Evolutionary conservation across 83 land plant genomes (phyloP).

Genomic region (Thuja plicata): DNA sequence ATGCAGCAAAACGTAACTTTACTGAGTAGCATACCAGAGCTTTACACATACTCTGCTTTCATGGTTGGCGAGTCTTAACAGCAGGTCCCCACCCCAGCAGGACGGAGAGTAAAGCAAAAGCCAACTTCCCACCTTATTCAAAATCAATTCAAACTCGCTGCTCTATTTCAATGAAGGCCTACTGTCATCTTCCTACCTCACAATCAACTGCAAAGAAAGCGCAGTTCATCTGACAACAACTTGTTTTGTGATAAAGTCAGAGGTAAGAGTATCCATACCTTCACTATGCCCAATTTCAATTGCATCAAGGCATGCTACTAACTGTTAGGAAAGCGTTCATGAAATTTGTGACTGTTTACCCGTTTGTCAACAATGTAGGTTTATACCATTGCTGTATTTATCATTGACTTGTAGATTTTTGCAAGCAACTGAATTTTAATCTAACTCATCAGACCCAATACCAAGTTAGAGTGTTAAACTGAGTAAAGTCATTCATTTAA

Average conservation of each 20-base stretch:
- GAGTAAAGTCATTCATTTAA: neutral
- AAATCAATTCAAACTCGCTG: neutral
- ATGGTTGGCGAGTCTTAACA: neutral
- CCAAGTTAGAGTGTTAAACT: neutral
- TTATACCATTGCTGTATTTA: neutral
- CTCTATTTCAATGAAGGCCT: neutral
- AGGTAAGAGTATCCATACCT: neutral
- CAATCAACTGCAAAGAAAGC: neutral
- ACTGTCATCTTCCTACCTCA: neutral
- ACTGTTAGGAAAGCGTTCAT: neutral
- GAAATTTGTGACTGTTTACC: neutral
- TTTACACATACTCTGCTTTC: neutral
- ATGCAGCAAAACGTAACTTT: neutral
- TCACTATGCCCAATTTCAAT: neutral
- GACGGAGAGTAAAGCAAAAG: neutral
- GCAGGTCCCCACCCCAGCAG: neutral
- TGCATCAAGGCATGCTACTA: neutral
- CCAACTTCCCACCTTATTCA: neutral
- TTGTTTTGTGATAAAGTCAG: neutral
- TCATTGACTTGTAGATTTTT: neutral
- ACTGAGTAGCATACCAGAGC: neutral
- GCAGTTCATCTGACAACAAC: neutral
- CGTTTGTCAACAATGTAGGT: neutral
- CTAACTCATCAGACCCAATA: neutral
- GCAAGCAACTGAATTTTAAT: neutral